Percentiles rank a stretch among this genome's conserved stretches.
These are phyloP conservation scores for Salix dunnii DNA, from an alignment of 345 rosid species.

Conservation along the genomic window DNA sequence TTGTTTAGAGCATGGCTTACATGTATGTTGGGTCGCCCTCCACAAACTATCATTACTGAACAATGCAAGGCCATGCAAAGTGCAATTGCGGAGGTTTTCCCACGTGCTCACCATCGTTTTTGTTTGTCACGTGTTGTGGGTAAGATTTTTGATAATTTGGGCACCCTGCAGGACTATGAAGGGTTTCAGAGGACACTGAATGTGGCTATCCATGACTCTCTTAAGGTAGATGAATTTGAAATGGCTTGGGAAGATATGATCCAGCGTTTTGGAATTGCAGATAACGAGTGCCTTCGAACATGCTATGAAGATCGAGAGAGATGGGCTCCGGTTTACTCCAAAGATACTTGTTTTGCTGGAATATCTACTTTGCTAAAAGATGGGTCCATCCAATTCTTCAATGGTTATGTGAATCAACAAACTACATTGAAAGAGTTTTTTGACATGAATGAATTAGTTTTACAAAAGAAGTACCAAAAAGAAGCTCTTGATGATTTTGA, in stretches of 20 bases:
- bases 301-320: conserved; percentile 64
- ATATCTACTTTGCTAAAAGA: conserved; percentile 47
- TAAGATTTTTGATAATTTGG: conserved; percentile 52
- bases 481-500: conserved; percentile 61
- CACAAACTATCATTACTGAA: conserved; percentile 61
- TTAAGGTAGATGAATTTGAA: conserved; percentile 68
- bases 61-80: conserved; percentile 54
- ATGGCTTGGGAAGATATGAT: conserved; percentile 65
- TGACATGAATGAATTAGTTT: conserved; percentile 69
- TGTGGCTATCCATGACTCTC: conserved; percentile 45
- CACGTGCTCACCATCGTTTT: conserved; percentile 50
- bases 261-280: conserved; percentile 50
- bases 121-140: conserved; percentile 46
- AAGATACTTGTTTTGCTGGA: conserved; percentile 72
- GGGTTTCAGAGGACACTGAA: conserved; percentile 47
- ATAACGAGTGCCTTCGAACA: conserved; percentile 63
- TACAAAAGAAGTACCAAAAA: conserved; percentile 69
- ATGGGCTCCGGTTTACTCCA: conserved; percentile 84
- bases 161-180: conserved; percentile 51
- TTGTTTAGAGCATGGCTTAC: conserved; percentile 59
- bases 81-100: conserved; percentile 55
- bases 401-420: conserved; percentile 63
- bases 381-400: conserved; percentile 55
- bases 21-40: conserved; percentile 42
- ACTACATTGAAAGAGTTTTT: conserved; percentile 89